Evolutionary conservation across 306 rosid genomes (phyloP).

Genomic region (Malus sylvestris): DNA sequence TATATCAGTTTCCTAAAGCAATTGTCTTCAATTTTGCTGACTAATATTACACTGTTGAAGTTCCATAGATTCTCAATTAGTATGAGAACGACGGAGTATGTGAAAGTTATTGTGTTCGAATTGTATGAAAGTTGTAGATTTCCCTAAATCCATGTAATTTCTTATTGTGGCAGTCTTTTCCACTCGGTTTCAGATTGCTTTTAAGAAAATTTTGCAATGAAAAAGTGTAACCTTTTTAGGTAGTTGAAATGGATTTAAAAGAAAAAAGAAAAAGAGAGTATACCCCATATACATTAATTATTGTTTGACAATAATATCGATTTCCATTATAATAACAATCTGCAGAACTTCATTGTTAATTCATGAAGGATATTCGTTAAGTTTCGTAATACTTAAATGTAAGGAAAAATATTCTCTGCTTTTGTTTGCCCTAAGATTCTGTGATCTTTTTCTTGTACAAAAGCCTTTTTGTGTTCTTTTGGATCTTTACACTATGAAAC

Average conservation of each 20-base stretch:
- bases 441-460: background rate
- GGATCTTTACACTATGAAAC: background rate
- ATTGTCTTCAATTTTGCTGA: background rate
- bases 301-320: background rate
- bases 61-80: background rate
- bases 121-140: constrained; percentile 37
- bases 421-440: background rate
- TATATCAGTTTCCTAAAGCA: background rate
- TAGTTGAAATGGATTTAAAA: background rate
- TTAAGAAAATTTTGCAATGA: background rate
- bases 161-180: constrained; percentile 34
- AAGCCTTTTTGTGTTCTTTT: background rate
- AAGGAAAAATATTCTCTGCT: background rate
- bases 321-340: background rate
- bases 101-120: constrained; percentile 36
- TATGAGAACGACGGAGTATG: constrained; percentile 23
- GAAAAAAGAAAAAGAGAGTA: background rate
- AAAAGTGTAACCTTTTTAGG: background rate
- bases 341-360: background rate
- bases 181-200: constrained; percentile 7
- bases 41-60: background rate
- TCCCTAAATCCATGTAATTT: constrained; percentile 35
- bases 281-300: background rate
- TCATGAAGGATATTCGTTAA: background rate
- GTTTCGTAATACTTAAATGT: background rate